These are phyloP conservation scores for Solanum chilense DNA, from an alignment of 257 asterid genomes.

Conservation along the genomic window DNA sequence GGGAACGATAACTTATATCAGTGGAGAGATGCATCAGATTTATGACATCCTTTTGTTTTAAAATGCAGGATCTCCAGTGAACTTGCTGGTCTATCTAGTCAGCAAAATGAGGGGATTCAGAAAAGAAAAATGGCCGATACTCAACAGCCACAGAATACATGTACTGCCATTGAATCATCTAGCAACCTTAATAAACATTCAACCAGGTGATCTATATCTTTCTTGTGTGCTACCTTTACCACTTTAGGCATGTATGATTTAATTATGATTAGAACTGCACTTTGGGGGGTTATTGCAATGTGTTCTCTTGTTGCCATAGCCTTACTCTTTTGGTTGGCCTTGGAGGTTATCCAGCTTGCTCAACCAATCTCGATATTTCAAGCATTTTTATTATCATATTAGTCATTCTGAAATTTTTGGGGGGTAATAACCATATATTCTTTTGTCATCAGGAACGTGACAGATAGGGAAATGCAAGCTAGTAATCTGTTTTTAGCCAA, in stretches of 20 bases:
- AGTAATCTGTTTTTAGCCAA: conserved; percentile 56
- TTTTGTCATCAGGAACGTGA: conserved; percentile 28
- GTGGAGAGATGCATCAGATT: neutral
- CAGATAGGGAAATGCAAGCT: conserved; percentile 44
- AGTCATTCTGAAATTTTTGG: neutral
- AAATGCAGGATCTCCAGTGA: conserved; percentile 63
- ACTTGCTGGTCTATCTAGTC: conserved; percentile 36
- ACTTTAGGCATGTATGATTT: neutral
- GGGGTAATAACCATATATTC: neutral
- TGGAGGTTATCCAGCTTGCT: neutral
- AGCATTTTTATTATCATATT: neutral
- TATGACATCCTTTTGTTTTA: neutral
- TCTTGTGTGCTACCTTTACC: neutral
- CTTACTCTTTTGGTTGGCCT: neutral
- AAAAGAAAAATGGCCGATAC: conserved; percentile 24
- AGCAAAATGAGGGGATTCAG: conserved; percentile 28
- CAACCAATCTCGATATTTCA: neutral
- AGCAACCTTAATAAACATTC: conserved; percentile 22
- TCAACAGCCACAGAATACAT: conserved; percentile 10
- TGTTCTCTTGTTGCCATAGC: neutral
- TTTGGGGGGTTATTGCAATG: neutral
- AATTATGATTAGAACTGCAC: neutral
- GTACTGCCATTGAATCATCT: conserved; percentile 26
- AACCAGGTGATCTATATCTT: conserved; percentile 23
- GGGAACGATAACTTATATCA: neutral